Base-by-base conservation (phyloP, 2,329 filamentous ascomycete species). In the Orbilia blumenaviensis region DNA sequence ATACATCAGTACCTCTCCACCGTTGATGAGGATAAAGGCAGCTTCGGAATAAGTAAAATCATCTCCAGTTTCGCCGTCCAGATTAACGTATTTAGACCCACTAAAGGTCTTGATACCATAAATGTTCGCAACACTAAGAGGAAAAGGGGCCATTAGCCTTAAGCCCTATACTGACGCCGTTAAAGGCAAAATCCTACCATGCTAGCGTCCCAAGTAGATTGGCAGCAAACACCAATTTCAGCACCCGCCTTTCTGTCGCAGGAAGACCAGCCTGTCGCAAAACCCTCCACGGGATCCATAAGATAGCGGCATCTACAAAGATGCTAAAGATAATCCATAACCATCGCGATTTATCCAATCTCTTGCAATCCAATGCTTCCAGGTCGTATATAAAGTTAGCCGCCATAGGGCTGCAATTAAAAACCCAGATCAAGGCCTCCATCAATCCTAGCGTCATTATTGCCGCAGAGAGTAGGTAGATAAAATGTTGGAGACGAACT, bases 11-110 rank as follows among this genome's bases (percentile, higher is more conserved):
- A 77, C 72, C 38, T 77, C 72, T 16, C 56, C 64, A 32, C 71
- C 71, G 18, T 77, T 77, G 48, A 77, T 69, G 2, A 77, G 60
- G 25, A 77, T 77, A 41, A 69, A 77, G 7, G 72, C 64, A 12
- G 66, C 72, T 46, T 77, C 72, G 38, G 71, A 62, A 44, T 75
- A 63, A 12, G 71, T 75, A 34, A 75, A 75, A 41, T 75, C 72
- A 18, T 77, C 72, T n/a, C 64, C 61, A 27, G 42, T 44, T 8
- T 14, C 23, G 14, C 60, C 68, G 32, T 66, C 50, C 12, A 25
- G 23, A 36, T 54, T 61, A 10, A 29, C 23, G n/a, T 60, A 66
- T 12, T n/a, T 18, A 16, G 21, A 23, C 18, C 72, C 66, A 18
- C 71, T 63, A 18, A 75, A 75, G 4, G 23, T 68, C 16, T 68